Conservation (phyloP, 805 yeast genomes). For the Ogataea thermomethanolica region DNA sequence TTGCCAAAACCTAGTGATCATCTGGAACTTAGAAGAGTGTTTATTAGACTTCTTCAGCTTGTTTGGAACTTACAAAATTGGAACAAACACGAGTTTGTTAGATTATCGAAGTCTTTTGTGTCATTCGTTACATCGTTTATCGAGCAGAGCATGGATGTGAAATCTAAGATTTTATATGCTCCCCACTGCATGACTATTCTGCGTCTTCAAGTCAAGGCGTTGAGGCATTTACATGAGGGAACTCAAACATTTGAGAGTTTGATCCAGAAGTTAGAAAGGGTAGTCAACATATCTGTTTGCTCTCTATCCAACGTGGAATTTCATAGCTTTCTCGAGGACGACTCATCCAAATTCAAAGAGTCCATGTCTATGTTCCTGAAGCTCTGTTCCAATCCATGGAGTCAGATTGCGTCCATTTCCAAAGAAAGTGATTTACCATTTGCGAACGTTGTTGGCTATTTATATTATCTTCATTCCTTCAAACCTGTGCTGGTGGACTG, state of each 20-base stretch:
- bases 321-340: constrained; percentile 10
- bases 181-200: constrained; percentile 25
- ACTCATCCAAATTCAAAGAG: constrained; percentile 19
- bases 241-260: constrained; percentile 1
- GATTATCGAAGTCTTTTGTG: constrained; percentile 18
- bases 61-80: constrained; percentile 21
- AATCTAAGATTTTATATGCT: constrained; percentile 13
- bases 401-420: constrained; percentile 17
- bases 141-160: constrained; percentile 9
- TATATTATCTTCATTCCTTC: constrained; percentile 27
- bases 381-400: constrained; percentile 28
- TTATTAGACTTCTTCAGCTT: constrained; percentile 26
- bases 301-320: constrained; percentile 18
- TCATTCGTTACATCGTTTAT: constrained; percentile 10
- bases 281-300: constrained; percentile 18
- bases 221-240: background rate
- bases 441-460: constrained; percentile 21
- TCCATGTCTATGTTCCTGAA: constrained; percentile 22
- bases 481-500: constrained; percentile 28
- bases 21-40: constrained; percentile 20
- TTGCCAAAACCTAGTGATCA: background rate
- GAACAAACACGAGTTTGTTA: constrained; percentile 10
- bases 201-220: constrained; percentile 2
- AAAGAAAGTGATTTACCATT: constrained; percentile 12
- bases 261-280: constrained; percentile 9